Evolutionary conservation across 2,329 filamentous ascomycete genomes (phyloP).

Genomic region (Purpureocillium takamizusanense): DNA sequence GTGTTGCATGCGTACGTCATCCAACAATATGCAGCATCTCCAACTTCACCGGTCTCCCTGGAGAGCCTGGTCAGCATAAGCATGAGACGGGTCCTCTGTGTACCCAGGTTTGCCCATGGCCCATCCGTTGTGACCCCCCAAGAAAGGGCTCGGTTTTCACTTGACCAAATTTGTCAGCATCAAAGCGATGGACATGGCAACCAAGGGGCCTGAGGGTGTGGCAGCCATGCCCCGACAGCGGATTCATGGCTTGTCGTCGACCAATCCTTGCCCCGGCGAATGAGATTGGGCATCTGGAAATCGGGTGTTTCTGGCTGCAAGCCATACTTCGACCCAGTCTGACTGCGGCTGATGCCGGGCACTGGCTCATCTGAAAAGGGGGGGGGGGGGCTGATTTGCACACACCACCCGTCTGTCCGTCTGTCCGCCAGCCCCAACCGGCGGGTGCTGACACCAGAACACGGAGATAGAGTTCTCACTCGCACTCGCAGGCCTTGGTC

Average conservation of each 20-base stretch:
- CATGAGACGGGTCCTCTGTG: background rate
- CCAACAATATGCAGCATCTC: background rate
- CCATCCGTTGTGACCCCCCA: background rate
- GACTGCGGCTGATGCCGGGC: no score
- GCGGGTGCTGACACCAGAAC: no score
- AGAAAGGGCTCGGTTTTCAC: no score
- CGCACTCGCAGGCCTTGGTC: no score
- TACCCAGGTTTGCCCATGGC: background rate
- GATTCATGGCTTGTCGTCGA: background rate
- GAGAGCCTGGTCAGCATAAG: background rate
- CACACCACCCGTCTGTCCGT: no score
- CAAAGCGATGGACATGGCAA: background rate
- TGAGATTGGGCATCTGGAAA: background rate
- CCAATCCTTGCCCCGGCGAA: background rate
- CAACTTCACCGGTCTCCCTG: background rate
- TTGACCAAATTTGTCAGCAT: background rate
- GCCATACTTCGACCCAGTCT: no score
- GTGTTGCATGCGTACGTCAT: background rate
- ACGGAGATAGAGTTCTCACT: no score
- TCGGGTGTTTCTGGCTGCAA: slow-evolving; percentile 1
- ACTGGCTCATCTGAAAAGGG: no score
- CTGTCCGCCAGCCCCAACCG: no score
- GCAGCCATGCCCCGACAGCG: background rate
- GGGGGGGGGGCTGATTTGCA: no score
- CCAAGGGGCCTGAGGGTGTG: background rate